Evolutionary conservation across 1,284 basidiomycete genomes (phyloP).

Genomic region (Sanguinoderma infundibulare): DNA sequence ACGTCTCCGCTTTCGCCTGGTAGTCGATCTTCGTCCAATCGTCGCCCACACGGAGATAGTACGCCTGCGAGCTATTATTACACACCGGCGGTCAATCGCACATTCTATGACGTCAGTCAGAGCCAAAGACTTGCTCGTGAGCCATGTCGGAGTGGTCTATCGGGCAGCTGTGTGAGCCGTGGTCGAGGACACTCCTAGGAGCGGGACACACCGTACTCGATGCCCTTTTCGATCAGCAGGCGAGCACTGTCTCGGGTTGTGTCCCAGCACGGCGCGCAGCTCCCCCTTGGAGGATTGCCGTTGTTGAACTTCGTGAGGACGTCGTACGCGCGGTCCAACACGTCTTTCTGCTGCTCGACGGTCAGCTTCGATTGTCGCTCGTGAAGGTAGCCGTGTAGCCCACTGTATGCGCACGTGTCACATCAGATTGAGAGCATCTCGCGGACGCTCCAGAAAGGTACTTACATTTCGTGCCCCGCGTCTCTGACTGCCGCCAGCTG

Average conservation of each 20-base stretch:
- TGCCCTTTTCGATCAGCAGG: slow-evolving; percentile 75
- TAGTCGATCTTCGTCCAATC: slow-evolving; percentile 81
- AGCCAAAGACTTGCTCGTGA: slow-evolving; percentile 49
- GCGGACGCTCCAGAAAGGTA: no score
- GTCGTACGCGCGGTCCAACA: slow-evolving; percentile 70
- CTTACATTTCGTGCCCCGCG: slow-evolving; percentile 70
- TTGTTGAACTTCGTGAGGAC: slow-evolving; percentile 73
- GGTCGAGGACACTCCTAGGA: neutral
- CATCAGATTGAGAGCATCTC: neutral
- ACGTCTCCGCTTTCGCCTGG: slow-evolving; percentile 56
- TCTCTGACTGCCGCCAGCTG: slow-evolving; percentile 69
- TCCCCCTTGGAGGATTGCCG: slow-evolving; percentile 65
- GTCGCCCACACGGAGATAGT: slow-evolving; percentile 72
- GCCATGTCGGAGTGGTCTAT: slow-evolving; percentile 72
- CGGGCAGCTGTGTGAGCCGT: neutral
- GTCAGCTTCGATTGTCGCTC: slow-evolving; percentile 72
- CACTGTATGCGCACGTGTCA: slow-evolving; percentile 41
- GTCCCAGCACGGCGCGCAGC: slow-evolving; percentile 83
- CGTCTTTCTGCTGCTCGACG: slow-evolving; percentile 71
- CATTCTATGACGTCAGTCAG: no score
- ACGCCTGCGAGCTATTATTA: slow-evolving; percentile 66
- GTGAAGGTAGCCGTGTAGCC: slow-evolving; percentile 78
- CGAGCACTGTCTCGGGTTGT: slow-evolving; percentile 69
- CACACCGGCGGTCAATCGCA: neutral
- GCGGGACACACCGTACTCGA: slow-evolving; percentile 65